phyloP scores from a whole-genome alignment of 2,329 filamentous ascomycete species.

The Dichotomopilus funicola region DNA sequence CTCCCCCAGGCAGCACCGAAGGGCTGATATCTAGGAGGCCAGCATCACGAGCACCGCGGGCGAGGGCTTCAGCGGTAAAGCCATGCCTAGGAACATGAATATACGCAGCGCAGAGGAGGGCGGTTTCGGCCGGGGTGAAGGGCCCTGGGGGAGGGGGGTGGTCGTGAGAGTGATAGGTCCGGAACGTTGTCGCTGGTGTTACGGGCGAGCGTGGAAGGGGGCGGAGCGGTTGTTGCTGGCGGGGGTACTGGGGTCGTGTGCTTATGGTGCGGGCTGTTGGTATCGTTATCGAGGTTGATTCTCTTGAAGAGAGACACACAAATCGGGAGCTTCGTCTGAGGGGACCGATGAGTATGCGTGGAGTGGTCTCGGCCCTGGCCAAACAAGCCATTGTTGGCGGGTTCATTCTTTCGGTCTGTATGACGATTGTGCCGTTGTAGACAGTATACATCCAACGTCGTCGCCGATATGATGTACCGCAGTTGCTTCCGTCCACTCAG shows the following conservation, averaged over 20 bases:
- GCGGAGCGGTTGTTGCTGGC: neutral
- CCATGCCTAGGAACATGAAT: constrained; percentile 72
- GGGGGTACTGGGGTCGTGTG: neutral
- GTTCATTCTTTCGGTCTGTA: neutral
- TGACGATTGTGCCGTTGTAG: neutral
- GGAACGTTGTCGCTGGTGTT: neutral
- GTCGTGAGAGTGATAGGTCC: constrained; percentile 65
- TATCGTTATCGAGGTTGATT: neutral
- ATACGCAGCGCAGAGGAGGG: constrained; percentile 77
- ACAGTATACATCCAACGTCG: too few species aligned
- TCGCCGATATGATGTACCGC: too few species aligned
- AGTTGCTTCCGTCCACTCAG: neutral
- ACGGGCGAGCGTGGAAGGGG: neutral
- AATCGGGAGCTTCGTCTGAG: neutral
- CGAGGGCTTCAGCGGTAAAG: constrained; percentile 69
- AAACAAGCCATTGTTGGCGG: neutral
- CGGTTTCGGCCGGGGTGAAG: constrained; percentile 62
- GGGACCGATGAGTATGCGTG: constrained; percentile 5
- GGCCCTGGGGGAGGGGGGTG: constrained; percentile 53
- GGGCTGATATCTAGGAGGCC: constrained; percentile 83
- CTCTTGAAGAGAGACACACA: neutral
- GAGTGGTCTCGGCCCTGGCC: constrained; percentile 8
- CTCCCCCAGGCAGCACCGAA: constrained; percentile 60
- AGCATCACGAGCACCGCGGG: constrained; percentile 71
- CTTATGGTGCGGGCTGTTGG: neutral